A percentile compares a stretch with the other conserved stretches of the same genome.
Conservation (phyloP, 2,329 filamentous ascomycete species). For the Rhinocladiella mackenziei region DNA sequence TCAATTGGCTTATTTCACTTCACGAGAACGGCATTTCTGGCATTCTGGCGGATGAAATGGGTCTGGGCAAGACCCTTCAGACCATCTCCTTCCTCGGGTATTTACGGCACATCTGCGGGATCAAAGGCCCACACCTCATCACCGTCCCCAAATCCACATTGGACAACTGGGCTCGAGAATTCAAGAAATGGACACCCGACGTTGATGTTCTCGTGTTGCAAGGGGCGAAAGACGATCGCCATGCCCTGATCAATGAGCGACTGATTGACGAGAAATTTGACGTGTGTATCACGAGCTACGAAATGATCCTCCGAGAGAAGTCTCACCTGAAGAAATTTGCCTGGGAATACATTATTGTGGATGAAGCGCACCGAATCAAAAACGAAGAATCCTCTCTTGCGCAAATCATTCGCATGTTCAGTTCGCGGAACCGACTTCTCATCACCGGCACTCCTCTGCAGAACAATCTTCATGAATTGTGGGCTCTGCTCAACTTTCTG, state of each 20-base stretch:
- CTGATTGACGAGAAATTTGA: conserved; percentile 95
- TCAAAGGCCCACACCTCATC: conserved; percentile 84
- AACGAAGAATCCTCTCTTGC: conserved; percentile 97
- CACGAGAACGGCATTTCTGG: conserved; percentile 99
- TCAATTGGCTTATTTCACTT: conserved; percentile 96
- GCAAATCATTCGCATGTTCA: conserved; percentile 93
- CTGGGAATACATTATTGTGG: conserved; percentile 99
- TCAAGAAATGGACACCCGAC: conserved; percentile 88
- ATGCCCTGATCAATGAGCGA: conserved; percentile 80
- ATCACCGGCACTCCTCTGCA: conserved; percentile 96
- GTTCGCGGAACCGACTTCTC: conserved; percentile 87
- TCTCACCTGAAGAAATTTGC: conserved; percentile 93
- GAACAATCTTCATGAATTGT: conserved; percentile 96
- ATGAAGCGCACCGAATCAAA: conserved; percentile 97
- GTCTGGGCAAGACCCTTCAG: conserved; percentile 93
- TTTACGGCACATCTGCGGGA: conserved; percentile 82
- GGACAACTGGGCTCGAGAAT: conserved; percentile 98
- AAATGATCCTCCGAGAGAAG: conserved; percentile 97
- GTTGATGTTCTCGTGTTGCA: conserved; percentile 92
- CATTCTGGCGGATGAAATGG: conserved; percentile 98
- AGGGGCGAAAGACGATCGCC: conserved; percentile 89
- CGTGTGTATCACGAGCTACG: conserved; percentile 96
- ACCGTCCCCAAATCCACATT: conserved; percentile 94
- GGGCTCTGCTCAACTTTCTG: conserved; percentile 94
- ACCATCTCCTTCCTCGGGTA: conserved; percentile 97